Conservation (phyloP, 2,329 filamentous ascomycete genomes). For the Ophiostoma sp. region DNA sequence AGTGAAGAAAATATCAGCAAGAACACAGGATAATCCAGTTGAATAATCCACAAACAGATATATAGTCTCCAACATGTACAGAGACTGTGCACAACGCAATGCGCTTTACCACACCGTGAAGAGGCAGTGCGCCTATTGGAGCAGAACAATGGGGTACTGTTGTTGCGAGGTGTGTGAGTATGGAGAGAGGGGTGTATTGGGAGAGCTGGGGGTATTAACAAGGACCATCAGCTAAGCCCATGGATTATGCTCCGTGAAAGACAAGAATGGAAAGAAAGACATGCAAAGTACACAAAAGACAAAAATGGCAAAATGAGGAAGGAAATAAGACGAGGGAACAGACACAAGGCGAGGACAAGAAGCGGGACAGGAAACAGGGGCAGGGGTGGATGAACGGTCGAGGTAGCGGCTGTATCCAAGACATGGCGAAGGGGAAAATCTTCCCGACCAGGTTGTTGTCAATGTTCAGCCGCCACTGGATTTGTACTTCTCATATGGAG, state of each 20-base stretch:
- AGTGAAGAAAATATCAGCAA: background rate
- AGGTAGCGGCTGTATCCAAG: slow-evolving; percentile 30
- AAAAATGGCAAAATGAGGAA: slow-evolving; percentile 9
- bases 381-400: slow-evolving; percentile 7
- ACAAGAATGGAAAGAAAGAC: background rate
- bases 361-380: slow-evolving; percentile 19
- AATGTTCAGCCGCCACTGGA: slow-evolving; percentile 34
- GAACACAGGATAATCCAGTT: background rate
- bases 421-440: slow-evolving; percentile 13
- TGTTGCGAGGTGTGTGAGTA: background rate
- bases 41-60: background rate
- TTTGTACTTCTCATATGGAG: slow-evolving; percentile 22
- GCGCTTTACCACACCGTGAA: slow-evolving; percentile 13
- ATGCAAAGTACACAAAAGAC: background rate
- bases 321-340: background rate
- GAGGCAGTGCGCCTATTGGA: slow-evolving; percentile 17
- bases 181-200: background rate
- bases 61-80: slow-evolving; percentile 8
- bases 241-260: slow-evolving; percentile 14
- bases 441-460: slow-evolving; percentile 32
- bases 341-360: slow-evolving; percentile 8
- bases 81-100: slow-evolving; percentile 15
- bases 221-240: slow-evolving; percentile 23
- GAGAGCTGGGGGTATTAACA: background rate
- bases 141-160: background rate